Evolutionary conservation across 1,284 basidiomycete genomes (phyloP).

Genomic region (Melampsora larici-populina): DNA sequence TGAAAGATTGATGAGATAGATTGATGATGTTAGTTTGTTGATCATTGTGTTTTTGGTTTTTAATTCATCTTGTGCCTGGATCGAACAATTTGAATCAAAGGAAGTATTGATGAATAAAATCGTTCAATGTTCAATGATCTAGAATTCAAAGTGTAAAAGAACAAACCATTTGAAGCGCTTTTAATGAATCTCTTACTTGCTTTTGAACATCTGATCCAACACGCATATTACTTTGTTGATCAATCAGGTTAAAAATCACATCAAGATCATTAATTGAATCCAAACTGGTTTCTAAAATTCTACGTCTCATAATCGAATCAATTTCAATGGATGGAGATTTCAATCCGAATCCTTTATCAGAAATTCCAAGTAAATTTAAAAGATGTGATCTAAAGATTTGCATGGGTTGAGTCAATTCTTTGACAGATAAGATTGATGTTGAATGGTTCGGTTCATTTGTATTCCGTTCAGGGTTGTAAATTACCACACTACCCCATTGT

Average conservation of each 20-base stretch:
- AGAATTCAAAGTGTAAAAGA: constrained; percentile 14
- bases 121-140: too few relatives aligned
- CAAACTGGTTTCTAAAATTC: constrained; percentile 68
- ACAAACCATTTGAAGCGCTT: constrained; percentile 67
- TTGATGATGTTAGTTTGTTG: too few relatives aligned
- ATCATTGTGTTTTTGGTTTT: background rate
- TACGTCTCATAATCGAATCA: constrained; percentile 68
- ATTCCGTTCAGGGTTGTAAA: constrained; percentile 62
- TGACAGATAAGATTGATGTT: constrained; percentile 45
- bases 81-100: constrained; percentile 23
- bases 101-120: too few relatives aligned
- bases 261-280: constrained; percentile 69
- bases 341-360: constrained; percentile 5
- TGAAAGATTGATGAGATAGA: constrained; percentile 56
- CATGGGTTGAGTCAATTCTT: constrained; percentile 58
- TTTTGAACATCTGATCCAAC: constrained; percentile 70
- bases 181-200: constrained; percentile 68
- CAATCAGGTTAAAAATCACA: constrained; percentile 76
- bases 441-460: constrained; percentile 50
- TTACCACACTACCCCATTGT: constrained; percentile 88
- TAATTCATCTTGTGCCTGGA: constrained; percentile 41
- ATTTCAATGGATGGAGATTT: constrained; percentile 57
- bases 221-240: constrained; percentile 84
- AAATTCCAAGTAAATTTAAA: constrained; percentile 47
- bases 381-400: constrained; percentile 60